phyloP scores from a whole-genome alignment of 1,284 basidiomycete species.

The Trametes hirsuta region DNA sequence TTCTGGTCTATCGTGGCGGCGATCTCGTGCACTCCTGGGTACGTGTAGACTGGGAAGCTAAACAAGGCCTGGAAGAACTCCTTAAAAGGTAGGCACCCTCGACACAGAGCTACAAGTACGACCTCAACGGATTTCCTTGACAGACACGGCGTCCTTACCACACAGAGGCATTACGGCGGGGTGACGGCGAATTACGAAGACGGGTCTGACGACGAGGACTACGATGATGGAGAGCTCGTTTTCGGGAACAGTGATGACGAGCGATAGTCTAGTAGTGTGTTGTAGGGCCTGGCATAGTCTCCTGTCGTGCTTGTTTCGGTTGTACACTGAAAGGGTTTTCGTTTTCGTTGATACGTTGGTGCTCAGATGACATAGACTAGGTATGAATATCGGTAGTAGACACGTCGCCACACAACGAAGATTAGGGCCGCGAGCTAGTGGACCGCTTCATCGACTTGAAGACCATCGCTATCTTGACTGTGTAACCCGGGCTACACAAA shows the following conservation, averaged over 20 bases:
- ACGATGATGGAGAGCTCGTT: constrained; percentile 35
- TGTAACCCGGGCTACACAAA: too few species aligned
- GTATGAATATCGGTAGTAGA: too few species aligned
- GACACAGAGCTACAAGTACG: not conserved
- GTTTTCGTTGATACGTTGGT: not conserved
- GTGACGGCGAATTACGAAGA: constrained; percentile 36
- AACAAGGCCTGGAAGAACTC: constrained; percentile 67
- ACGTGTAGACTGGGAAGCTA: constrained; percentile 82
- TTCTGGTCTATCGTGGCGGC: constrained; percentile 83
- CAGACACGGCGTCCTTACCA: constrained; percentile 52
- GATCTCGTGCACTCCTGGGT: constrained; percentile 84
- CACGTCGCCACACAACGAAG: too few species aligned
- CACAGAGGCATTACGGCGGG: constrained; percentile 30
- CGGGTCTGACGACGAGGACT: constrained; percentile 47
- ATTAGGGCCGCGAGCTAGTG: too few species aligned
- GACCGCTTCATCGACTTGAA: too few species aligned
- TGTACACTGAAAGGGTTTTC: too few species aligned
- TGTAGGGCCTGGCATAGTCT: not conserved
- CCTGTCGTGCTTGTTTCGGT: not conserved
- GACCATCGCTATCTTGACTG: too few species aligned
- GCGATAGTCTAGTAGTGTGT: not conserved
- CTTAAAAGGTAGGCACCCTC: constrained; percentile 54
- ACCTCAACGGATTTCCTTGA: not conserved
- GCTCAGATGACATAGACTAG: too few species aligned
- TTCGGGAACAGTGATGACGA: constrained; percentile 38